Percentiles rank a stretch among this genome's conserved stretches.
Evolutionary conservation across 495 filamentous ascomycete genomes (phyloP).

Genomic region (Penicillium simplicissimum): DNA sequence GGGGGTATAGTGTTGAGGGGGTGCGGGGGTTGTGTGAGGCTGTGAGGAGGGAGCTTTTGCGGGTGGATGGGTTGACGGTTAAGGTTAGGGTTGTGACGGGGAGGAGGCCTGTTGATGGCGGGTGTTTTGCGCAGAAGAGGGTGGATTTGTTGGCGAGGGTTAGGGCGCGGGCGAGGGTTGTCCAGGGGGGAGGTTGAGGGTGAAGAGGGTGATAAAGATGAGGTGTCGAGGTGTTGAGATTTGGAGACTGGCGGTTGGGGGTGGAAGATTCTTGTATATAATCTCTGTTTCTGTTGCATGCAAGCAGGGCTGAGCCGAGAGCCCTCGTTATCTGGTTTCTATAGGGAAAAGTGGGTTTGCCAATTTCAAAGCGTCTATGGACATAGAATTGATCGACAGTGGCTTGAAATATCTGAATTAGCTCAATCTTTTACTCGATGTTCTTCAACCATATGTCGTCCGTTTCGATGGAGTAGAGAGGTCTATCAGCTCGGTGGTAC

Average conservation of each 20-base stretch:
- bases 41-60: conserved; percentile 53
- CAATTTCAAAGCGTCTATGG: background rate
- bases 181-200: background rate
- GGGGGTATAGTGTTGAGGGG: conserved; percentile 56
- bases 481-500: no score
- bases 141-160: conserved; percentile 25
- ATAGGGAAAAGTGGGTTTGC: background rate
- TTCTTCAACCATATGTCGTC: no score
- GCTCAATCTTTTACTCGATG: no score
- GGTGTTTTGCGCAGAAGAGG: conserved; percentile 28
- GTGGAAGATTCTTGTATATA: no score
- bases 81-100: conserved; percentile 55
- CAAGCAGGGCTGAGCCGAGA: background rate
- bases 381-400: background rate
- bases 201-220: background rate
- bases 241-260: background rate
- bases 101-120: conserved; percentile 49
- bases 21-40: conserved; percentile 57
- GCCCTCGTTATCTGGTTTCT: background rate
- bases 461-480: no score
- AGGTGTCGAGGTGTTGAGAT: background rate
- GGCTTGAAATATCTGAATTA: no score
- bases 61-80: conserved; percentile 44
- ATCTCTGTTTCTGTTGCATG: background rate
- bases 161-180: conserved; percentile 14